Evolutionary conservation across 1,284 basidiomycete species (phyloP).

Genomic region (Leccinum solheimii): DNA sequence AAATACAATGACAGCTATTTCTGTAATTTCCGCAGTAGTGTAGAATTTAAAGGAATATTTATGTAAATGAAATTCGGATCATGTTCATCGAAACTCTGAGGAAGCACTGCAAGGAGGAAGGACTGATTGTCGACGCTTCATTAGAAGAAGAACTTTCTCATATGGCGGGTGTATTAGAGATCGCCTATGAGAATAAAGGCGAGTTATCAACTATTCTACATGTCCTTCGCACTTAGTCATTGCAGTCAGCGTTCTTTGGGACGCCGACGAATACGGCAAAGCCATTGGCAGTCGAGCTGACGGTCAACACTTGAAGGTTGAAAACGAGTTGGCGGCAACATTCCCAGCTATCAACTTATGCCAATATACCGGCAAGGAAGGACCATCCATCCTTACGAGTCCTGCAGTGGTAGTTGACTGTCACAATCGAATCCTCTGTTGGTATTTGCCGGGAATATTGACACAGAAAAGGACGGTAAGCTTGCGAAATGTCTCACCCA

Average conservation of each 20-base stretch:
- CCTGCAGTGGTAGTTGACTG: background rate
- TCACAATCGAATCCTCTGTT: background rate
- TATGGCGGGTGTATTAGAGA: background rate
- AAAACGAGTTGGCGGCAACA: background rate
- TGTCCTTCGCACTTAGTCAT: background rate
- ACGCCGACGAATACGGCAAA: background rate
- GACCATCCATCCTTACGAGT: background rate
- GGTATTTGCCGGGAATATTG: background rate
- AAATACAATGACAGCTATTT: too few relatives aligned
- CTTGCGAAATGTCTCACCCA: background rate
- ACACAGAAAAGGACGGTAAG: background rate
- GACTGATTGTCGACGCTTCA: too few relatives aligned
- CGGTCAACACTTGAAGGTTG: background rate
- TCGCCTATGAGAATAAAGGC: background rate
- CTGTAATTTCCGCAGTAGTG: too few relatives aligned
- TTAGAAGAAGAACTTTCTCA: too few relatives aligned
- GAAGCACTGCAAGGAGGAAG: too few relatives aligned
- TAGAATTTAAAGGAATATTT: too few relatives aligned
- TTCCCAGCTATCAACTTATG: background rate
- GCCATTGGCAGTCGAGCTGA: background rate
- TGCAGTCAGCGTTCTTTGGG: background rate
- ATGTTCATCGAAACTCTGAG: too few relatives aligned
- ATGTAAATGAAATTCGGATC: too few relatives aligned
- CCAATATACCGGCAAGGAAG: background rate
- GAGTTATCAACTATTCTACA: background rate